A percentile compares a stretch with the other conserved stretches of the same genome.
Conservation (phyloP, 768 basidiomycete species). For the Cystofilobasidium capitatum region DNA sequence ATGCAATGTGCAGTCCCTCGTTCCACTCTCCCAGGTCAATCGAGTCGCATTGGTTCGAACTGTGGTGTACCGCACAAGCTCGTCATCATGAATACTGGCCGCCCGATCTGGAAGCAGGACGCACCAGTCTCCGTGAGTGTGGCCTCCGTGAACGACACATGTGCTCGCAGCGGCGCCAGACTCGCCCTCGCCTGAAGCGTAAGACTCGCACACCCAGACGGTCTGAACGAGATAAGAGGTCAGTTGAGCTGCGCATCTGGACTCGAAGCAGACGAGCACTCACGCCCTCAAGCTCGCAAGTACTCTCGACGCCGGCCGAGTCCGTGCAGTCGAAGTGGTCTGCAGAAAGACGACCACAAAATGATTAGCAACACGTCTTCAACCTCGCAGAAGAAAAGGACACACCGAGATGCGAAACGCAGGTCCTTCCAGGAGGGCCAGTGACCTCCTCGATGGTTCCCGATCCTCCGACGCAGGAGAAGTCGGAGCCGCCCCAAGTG, state of each 20-base stretch:
- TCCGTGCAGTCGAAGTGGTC: conserved; percentile 34
- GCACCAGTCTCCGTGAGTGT: conserved; percentile 35
- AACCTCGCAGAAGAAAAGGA: background rate
- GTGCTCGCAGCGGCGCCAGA: background rate
- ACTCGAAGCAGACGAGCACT: too few relatives aligned
- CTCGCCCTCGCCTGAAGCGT: background rate
- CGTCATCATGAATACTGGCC: background rate
- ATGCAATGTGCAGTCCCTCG: conserved; percentile 33
- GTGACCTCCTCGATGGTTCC: conserved; percentile 3
- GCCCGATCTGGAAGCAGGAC: background rate
- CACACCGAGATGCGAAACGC: background rate
- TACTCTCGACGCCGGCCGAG: conserved; percentile 19
- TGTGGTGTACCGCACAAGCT: background rate
- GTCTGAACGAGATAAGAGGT: background rate
- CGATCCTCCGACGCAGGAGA: conserved; percentile 19
- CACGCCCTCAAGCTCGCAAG: conserved; percentile 25
- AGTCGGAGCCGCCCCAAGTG: conserved; percentile 21
- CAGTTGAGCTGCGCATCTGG: too few relatives aligned
- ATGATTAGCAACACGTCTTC: too few relatives aligned
- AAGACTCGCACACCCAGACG: conserved; percentile 10
- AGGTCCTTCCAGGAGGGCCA: conserved; percentile 1
- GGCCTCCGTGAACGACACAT: conserved; percentile 26
- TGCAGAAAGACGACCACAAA: background rate
- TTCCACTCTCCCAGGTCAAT: conserved; percentile 32
- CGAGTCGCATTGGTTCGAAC: conserved; percentile 24